These are phyloP conservation scores for Acephala macrosclerotiorum DNA, from an alignment of 2,329 filamentous ascomycete species.

Conservation along the genomic window DNA sequence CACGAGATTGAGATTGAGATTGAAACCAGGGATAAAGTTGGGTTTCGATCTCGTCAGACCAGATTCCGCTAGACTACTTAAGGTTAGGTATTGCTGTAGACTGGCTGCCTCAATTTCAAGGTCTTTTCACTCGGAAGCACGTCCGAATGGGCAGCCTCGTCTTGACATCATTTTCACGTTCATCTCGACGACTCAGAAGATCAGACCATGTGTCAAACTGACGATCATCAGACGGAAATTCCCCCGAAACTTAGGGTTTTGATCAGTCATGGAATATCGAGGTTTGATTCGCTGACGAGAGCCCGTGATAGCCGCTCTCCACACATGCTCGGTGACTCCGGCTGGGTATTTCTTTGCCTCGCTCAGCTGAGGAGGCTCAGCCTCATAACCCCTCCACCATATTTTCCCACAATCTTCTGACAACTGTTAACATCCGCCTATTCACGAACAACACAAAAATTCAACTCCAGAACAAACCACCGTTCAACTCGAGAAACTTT, in stretches of 20 bases:
- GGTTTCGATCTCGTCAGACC: too few species aligned
- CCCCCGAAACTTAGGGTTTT: not conserved
- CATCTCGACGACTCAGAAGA: constrained; percentile 8
- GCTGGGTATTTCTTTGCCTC: not conserved
- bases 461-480: not conserved
- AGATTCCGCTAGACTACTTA: too few species aligned
- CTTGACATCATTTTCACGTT: not conserved
- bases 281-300: not conserved
- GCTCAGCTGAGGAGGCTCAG: constrained; percentile 13
- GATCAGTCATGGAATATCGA: not conserved
- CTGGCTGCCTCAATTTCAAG: not conserved
- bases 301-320: not conserved
- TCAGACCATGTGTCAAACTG: constrained; percentile 5
- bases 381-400: constrained; percentile 8
- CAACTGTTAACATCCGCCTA: constrained; percentile 10
- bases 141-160: not conserved
- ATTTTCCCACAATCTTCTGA: constrained; percentile 13
- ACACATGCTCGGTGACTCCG: constrained; percentile 5
- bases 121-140: not conserved
- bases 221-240: not conserved
- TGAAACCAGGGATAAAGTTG: too few species aligned
- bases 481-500: not conserved
- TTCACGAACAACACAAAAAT: constrained; percentile 9
- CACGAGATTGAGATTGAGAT: too few species aligned
- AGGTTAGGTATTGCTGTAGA: too few species aligned